Conservation (phyloP, 129 eudicot species). For the Oenanthe sinensis region DNA sequence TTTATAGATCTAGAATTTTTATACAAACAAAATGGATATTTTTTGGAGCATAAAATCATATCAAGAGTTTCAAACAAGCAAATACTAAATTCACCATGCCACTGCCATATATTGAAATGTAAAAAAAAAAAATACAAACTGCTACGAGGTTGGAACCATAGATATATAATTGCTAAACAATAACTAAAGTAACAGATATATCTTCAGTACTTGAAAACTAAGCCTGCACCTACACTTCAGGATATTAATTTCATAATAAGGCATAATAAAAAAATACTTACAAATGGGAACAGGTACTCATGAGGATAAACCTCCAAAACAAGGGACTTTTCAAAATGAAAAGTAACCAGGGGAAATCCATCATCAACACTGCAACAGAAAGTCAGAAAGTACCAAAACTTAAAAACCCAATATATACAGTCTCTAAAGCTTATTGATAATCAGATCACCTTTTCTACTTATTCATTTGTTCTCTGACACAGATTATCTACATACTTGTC, state of each 20-base stretch:
- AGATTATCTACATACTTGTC: neutral
- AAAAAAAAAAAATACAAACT: neutral
- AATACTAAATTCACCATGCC: neutral
- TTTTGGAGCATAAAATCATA: neutral
- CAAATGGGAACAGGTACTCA: slow-evolving; percentile 74
- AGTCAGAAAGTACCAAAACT: slow-evolving; percentile 13
- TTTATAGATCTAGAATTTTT: neutral
- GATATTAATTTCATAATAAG: neutral
- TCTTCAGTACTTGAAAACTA: neutral
- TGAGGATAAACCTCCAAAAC: slow-evolving; percentile 68
- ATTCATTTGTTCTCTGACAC: neutral
- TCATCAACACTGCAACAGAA: slow-evolving; percentile 71
- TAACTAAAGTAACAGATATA: neutral
- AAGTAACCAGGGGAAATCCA: slow-evolving; percentile 68
- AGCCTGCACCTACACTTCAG: neutral
- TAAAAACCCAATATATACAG: neutral
- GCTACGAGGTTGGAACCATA: neutral
- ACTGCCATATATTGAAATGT: neutral
- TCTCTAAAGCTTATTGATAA: neutral
- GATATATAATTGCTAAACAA: neutral
- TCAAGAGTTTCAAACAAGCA: neutral
- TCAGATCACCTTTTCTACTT: neutral
- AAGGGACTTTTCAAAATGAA: slow-evolving; percentile 63
- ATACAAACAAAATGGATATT: neutral
- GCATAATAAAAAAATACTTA: slow-evolving; percentile 35